Evolutionary conservation across 2,329 filamentous ascomycete genomes (phyloP).

Genomic region (Botrytis tulipae): DNA sequence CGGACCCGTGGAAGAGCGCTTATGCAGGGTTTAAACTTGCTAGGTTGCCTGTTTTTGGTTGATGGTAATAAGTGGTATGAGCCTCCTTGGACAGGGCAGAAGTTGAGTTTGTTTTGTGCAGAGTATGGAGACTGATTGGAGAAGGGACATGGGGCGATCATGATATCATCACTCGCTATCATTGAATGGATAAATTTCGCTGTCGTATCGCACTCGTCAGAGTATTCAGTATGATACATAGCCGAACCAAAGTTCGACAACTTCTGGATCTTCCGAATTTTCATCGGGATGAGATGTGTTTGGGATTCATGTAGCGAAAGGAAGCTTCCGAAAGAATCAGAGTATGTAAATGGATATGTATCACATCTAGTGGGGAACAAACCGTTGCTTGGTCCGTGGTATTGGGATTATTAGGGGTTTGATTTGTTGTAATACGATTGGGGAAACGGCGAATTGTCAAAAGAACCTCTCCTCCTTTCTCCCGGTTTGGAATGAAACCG

Average conservation of each 20-base stretch:
- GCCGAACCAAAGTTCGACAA: background rate
- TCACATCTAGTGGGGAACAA: constrained; percentile 1
- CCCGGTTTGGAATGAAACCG: background rate
- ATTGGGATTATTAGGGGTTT: background rate
- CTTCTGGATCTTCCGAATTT: background rate
- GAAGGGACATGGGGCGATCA: background rate
- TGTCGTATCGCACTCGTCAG: background rate
- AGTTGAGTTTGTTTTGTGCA: background rate
- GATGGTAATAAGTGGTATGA: background rate
- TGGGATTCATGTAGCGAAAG: background rate
- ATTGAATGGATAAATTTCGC: background rate
- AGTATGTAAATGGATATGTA: background rate
- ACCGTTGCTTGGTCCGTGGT: constrained; percentile 8
- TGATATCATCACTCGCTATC: background rate
- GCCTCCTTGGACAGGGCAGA: background rate
- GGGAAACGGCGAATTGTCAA: background rate
- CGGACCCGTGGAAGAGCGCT: background rate
- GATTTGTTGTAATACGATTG: background rate
- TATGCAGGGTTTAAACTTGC: background rate
- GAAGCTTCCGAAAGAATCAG: background rate
- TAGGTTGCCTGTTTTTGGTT: background rate
- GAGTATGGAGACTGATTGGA: background rate
- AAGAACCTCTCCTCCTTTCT: background rate
- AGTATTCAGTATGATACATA: background rate
- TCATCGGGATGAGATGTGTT: background rate